These are phyloP conservation scores for Pseudopithomyces chartarum DNA, from an alignment of 2,329 filamentous ascomycete genomes.

Conservation along the genomic window DNA sequence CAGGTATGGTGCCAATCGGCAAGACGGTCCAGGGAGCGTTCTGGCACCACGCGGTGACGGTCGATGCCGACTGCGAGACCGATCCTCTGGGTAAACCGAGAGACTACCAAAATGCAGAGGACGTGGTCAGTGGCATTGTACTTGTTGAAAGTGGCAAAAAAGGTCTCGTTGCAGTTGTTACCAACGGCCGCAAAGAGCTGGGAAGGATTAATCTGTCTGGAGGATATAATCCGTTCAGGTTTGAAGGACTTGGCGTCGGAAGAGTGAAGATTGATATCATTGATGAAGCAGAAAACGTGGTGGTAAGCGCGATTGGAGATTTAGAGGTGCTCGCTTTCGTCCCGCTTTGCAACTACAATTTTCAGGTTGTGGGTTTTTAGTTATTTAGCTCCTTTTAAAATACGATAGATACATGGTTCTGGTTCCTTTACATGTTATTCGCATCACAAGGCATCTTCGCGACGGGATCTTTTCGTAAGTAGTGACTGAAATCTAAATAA, in stretches of 20 bases:
- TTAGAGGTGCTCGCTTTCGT: constrained; percentile 11
- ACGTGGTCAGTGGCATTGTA: constrained; percentile 29
- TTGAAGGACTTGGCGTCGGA: constrained; percentile 20
- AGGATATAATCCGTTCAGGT: constrained; percentile 28
- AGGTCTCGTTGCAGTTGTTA: constrained; percentile 24
- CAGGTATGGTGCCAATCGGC: constrained; percentile 25
- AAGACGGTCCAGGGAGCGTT: constrained; percentile 22
- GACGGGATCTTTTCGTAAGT: too few species aligned
- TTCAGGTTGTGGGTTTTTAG: constrained; percentile 17
- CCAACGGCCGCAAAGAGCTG: constrained; percentile 20
- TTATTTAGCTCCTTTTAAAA: too few species aligned
- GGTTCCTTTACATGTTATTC: too few species aligned
- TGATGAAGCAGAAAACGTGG: constrained; percentile 22
- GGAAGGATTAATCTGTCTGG: constrained; percentile 10
- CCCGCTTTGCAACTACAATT: constrained; percentile 22
- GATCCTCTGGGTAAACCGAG: constrained; percentile 46
- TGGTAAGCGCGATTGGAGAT: constrained; percentile 18
- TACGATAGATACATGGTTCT: too few species aligned
- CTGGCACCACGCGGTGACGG: constrained; percentile 28
- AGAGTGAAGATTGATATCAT: constrained; percentile 29
- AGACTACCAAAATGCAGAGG: constrained; percentile 12
- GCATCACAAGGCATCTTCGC: too few species aligned
- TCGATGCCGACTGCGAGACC: constrained; percentile 47
- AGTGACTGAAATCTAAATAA: too few species aligned
- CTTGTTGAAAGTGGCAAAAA: constrained; percentile 23